A percentile compares a stretch with the other conserved stretches of the same genome.
phyloP scores from a whole-genome alignment of 1,284 basidiomycete species.

The Trichosporon ovoides region DNA sequence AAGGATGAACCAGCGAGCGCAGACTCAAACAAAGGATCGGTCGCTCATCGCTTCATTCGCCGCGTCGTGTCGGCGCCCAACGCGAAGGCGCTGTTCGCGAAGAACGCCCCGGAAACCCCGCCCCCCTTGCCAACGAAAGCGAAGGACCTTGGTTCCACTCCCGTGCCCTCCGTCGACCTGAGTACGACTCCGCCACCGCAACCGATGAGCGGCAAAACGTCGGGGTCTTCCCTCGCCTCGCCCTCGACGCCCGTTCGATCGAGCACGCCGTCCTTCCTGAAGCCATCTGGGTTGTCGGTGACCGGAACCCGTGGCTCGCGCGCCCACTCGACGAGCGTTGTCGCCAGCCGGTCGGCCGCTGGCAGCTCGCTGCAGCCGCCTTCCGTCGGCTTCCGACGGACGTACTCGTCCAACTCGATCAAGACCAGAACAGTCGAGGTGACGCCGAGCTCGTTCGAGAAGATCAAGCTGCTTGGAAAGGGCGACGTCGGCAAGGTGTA shows the following conservation, averaged over 20 bases:
- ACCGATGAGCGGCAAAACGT: slow-evolving; percentile 59
- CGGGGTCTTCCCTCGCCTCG: slow-evolving; percentile 52
- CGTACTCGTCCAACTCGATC: slow-evolving; percentile 96
- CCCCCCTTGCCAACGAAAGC: slow-evolving; percentile 34
- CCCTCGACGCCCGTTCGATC: slow-evolving; percentile 52
- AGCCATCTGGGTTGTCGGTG: slow-evolving; percentile 39
- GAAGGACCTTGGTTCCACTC: background rate
- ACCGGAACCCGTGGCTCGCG: slow-evolving; percentile 30
- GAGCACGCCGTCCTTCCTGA: slow-evolving; percentile 45
- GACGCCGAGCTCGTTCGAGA: slow-evolving; percentile 80
- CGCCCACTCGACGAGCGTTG: slow-evolving; percentile 24
- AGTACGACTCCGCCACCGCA: slow-evolving; percentile 23
- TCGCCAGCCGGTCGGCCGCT: slow-evolving; percentile 7
- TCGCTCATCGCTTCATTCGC: slow-evolving; percentile 76
- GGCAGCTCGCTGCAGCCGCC: slow-evolving; percentile 1
- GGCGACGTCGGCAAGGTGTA: slow-evolving; percentile 96
- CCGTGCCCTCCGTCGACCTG: slow-evolving; percentile 14
- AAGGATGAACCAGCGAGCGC: slow-evolving; percentile 7
- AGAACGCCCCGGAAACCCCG: slow-evolving; percentile 24
- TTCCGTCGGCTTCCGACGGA: slow-evolving; percentile 71
- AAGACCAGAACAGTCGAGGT: slow-evolving; percentile 90
- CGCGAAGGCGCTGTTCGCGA: slow-evolving; percentile 75
- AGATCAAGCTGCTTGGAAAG: slow-evolving; percentile 90
- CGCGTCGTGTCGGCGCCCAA: slow-evolving; percentile 95
- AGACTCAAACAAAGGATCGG: slow-evolving; percentile 22